Evolutionary conservation across 1,284 basidiomycete species (phyloP).

Genomic region (Pyrrhoderma lamaoense): DNA sequence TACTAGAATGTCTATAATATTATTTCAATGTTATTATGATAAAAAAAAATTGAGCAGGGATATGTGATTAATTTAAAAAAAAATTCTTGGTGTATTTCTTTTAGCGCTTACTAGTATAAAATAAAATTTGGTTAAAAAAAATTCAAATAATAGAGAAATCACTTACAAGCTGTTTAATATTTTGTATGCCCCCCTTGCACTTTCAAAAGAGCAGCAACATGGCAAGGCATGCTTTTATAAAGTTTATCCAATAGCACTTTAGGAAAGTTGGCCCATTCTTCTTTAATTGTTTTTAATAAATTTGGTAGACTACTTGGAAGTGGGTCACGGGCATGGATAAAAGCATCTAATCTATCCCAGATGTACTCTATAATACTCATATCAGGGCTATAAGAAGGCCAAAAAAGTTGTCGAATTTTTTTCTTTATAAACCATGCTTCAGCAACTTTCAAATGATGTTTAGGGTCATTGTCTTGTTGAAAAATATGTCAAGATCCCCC

Average conservation of each 20-base stretch:
- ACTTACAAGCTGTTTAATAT: no score
- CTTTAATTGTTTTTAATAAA: not conserved
- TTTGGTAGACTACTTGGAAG: not conserved
- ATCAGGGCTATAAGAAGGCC: conserved; percentile 30
- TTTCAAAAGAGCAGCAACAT: no score
- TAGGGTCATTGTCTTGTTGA: not conserved
- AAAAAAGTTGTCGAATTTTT: conserved; percentile 23
- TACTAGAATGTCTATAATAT: no score
- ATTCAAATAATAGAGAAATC: no score
- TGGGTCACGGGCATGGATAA: conserved; percentile 17
- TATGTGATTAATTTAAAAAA: no score
- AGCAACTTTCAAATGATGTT: not conserved
- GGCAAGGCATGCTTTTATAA: conserved; percentile 21
- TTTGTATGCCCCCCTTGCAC: no score
- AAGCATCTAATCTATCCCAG: conserved; percentile 23
- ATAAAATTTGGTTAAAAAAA: no score
- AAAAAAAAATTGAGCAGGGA: no score
- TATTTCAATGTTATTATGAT: no score
- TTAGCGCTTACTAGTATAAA: no score
- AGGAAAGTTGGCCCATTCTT: not conserved
- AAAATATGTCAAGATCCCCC: not conserved
- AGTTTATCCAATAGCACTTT: conserved; percentile 18
- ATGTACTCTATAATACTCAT: conserved; percentile 33
- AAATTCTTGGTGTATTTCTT: no score
- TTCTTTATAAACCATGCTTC: conserved; percentile 23